Evolutionary conservation across 139 green algal species (phyloP).

Genomic region (Medakamo hakoo): DNA sequence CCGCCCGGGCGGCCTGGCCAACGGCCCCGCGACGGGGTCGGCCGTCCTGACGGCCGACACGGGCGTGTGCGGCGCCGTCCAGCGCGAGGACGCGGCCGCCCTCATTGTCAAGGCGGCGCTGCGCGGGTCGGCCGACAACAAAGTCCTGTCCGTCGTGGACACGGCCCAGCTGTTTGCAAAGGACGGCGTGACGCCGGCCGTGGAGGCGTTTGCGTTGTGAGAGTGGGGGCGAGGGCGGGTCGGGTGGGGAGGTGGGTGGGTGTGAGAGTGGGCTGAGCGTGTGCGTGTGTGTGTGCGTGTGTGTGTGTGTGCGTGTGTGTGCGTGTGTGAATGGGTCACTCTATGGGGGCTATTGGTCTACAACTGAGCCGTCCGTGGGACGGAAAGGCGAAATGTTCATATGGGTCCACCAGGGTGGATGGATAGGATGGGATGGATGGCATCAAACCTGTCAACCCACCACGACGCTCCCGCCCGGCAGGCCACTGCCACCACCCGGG

Average conservation of each 20-base stretch:
- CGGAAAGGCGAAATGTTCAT: background rate
- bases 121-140: conserved; percentile 51
- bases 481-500: too few species aligned
- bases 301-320: background rate
- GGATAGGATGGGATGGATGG: too few species aligned
- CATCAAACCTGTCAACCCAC: too few species aligned
- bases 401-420: too few species aligned
- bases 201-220: conserved; percentile 32
- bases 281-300: background rate
- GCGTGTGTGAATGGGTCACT: background rate
- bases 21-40: conserved; percentile 55
- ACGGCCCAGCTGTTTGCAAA: conserved; percentile 29
- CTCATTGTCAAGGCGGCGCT: conserved; percentile 64
- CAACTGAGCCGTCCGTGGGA: background rate
- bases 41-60: conserved; percentile 75
- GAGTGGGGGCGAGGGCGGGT: background rate
- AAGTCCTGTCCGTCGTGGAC: conserved; percentile 54
- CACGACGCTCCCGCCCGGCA: too few species aligned
- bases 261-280: background rate
- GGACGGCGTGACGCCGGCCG: conserved; percentile 10
- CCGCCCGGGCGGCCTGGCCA: conserved; percentile 80
- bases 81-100: conserved; percentile 69
- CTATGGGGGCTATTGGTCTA: background rate
- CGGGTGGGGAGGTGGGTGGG: background rate
- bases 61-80: conserved; percentile 64